A percentile compares a stretch with the other conserved stretches of the same genome.
These are phyloP conservation scores for Diaporthe sp. DNA, from an alignment of 2,329 filamentous ascomycete species.

Conservation along the genomic window DNA sequence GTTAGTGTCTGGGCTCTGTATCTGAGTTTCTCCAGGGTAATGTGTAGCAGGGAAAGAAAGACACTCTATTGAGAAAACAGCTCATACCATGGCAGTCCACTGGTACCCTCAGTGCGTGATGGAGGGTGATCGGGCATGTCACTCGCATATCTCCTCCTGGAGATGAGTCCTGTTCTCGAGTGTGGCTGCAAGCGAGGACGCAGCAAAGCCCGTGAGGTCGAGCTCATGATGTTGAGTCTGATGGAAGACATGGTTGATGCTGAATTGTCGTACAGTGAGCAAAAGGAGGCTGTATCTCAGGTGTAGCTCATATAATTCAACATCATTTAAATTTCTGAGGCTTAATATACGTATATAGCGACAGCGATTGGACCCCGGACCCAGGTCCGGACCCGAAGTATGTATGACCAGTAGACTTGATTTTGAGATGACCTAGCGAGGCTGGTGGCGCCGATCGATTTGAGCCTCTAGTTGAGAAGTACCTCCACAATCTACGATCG, in stretches of 20 bases:
- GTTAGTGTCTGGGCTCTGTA: not conserved
- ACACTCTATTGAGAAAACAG: no score
- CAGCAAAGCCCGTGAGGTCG: not conserved
- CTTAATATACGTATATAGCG: not conserved
- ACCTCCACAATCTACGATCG: not conserved
- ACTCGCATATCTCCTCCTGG: conserved; percentile 7
- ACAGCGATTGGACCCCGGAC: no score
- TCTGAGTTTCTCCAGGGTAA: no score
- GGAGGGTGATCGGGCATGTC: conserved; percentile 18
- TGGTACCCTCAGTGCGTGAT: conserved; percentile 13
- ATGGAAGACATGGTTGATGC: not conserved
- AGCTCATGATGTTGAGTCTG: not conserved
- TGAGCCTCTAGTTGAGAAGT: conserved; percentile 6
- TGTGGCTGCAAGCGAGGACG: not conserved
- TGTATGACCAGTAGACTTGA: conserved; percentile 33
- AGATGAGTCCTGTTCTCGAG: not conserved
- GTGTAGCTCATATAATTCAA: not conserved
- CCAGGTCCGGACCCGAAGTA: not conserved
- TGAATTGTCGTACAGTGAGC: not conserved
- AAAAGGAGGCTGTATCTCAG: not conserved
- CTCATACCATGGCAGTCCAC: conserved; percentile 11
- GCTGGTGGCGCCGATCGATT: conserved; percentile 21
- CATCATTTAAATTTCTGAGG: not conserved
- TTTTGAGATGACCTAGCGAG: conserved; percentile 6
- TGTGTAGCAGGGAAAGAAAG: not conserved